Percentiles rank a stretch among this genome's conserved stretches.
phyloP scores from a whole-genome alignment of 2,329 filamentous ascomycete genomes.

The Allantophomopsis cytisporea region DNA sequence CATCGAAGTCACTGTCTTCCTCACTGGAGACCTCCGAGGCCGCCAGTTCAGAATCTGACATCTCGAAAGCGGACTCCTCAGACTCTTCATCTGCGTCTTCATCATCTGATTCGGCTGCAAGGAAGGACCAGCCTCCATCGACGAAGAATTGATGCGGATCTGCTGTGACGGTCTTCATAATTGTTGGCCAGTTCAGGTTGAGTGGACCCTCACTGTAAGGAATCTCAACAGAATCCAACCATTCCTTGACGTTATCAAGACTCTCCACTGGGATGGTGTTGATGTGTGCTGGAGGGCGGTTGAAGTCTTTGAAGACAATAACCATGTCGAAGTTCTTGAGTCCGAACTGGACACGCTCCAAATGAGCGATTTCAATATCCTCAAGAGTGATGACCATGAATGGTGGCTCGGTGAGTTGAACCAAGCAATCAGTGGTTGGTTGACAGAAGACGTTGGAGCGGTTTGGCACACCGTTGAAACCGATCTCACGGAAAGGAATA shows the following conservation, averaged over 20 bases:
- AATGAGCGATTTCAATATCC: constrained; percentile 90
- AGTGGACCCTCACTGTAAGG: constrained; percentile 88
- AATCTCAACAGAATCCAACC: constrained; percentile 91
- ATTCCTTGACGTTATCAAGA: constrained; percentile 92
- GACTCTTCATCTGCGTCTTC: constrained; percentile 68
- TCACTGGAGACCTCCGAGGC: constrained; percentile 65
- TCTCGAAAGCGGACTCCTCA: constrained; percentile 86
- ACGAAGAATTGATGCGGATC: constrained; percentile 92
- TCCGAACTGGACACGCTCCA: constrained; percentile 92
- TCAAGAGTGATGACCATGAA: constrained; percentile 93
- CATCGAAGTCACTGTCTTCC: constrained; percentile 87
- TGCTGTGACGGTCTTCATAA: constrained; percentile 96
- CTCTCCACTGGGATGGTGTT: constrained; percentile 97
- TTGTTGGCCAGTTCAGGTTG: constrained; percentile 97
- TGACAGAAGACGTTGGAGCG: constrained; percentile 92
- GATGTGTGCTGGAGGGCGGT: constrained; percentile 79
- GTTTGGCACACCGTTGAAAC: constrained; percentile 93
- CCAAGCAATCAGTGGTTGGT: constrained; percentile 90
- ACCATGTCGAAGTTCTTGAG: constrained; percentile 99
- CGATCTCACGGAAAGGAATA: constrained; percentile 91
- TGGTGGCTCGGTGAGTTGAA: constrained; percentile 91
- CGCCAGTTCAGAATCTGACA: constrained; percentile 69
- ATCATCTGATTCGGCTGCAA: constrained; percentile 76
- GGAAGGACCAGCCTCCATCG: constrained; percentile 90
- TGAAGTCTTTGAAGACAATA: constrained; percentile 96